Evolutionary conservation across 495 filamentous ascomycete species (phyloP).

Genomic region (Penicillium soppii): DNA sequence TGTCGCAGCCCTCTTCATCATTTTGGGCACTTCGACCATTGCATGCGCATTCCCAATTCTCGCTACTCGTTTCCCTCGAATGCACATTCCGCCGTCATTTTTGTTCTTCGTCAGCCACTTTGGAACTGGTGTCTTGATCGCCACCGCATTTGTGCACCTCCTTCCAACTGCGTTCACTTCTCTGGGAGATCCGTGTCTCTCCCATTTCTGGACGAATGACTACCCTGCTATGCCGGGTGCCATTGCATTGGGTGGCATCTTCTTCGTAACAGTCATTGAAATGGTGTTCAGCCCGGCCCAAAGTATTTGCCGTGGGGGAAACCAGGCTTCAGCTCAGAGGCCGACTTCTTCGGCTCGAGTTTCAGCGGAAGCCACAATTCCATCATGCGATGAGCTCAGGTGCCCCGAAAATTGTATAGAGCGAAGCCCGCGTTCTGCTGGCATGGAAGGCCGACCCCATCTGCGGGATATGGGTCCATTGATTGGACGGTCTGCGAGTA

Average conservation of each 20-base stretch:
- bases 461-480: slow-evolving; percentile 31
- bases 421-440: neutral
- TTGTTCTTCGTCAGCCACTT: slow-evolving; percentile 74
- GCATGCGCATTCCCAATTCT: slow-evolving; percentile 44
- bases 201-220: slow-evolving; percentile 61
- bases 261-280: slow-evolving; percentile 67
- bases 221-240: slow-evolving; percentile 71
- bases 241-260: slow-evolving; percentile 64
- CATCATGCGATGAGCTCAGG: neutral
- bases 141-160: slow-evolving; percentile 79
- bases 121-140: slow-evolving; percentile 78
- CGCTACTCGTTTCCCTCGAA: slow-evolving; percentile 33
- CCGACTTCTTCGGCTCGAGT: neutral
- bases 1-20: slow-evolving; percentile 66
- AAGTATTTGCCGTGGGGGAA: slow-evolving; percentile 26
- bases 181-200: slow-evolving; percentile 69
- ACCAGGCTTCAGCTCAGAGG: neutral
- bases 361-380: neutral
- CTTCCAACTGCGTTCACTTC: slow-evolving; percentile 75
- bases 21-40: slow-evolving; percentile 60
- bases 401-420: neutral
- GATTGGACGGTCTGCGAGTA: slow-evolving; percentile 28
- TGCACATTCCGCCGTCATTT: slow-evolving; percentile 37
- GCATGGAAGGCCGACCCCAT: slow-evolving; percentile 18
- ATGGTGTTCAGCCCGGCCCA: slow-evolving; percentile 57